phyloP scores from a whole-genome alignment of 2,329 filamentous ascomycete species.

The Cryoendolithus antarcticus region DNA sequence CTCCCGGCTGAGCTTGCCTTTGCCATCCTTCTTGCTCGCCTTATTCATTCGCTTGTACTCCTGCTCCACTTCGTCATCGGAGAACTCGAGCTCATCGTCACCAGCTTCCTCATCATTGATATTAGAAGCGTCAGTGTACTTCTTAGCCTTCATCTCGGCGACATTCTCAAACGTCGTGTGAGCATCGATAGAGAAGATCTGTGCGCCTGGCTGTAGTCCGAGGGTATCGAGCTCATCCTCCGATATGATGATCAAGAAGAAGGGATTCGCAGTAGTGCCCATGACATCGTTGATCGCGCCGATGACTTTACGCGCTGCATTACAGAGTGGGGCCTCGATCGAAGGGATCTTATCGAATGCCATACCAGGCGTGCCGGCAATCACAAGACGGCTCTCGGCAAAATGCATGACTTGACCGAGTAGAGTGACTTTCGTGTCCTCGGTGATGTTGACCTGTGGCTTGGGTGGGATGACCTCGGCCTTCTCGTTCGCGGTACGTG shows the following conservation, averaged over 20 bases:
- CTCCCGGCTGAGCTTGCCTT: constrained; percentile 11
- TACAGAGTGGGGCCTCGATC: constrained; percentile 70
- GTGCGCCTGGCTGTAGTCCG: constrained; percentile 53
- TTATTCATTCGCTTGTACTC: constrained; percentile 25
- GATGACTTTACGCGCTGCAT: constrained; percentile 60
- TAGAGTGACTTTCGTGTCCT: constrained; percentile 62
- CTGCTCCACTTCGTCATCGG: constrained; percentile 88
- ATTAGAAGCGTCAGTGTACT: constrained; percentile 89
- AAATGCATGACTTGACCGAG: constrained; percentile 65
- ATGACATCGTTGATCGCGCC: constrained; percentile 47
- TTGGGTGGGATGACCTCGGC: constrained; percentile 39
- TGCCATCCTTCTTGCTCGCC: constrained; percentile 19
- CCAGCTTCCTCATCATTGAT: constrained; percentile 83
- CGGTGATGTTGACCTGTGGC: constrained; percentile 65
- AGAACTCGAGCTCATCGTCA: constrained; percentile 85
- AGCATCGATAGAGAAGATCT: constrained; percentile 65
- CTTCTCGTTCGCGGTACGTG: constrained; percentile 75
- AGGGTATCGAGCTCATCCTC: constrained; percentile 52
- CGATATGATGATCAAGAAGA: too few relatives aligned
- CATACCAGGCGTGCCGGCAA: constrained; percentile 66
- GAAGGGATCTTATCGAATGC: constrained; percentile 71
- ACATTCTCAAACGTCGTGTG: constrained; percentile 70
- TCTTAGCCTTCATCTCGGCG: constrained; percentile 68
- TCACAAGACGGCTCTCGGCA: constrained; percentile 65
- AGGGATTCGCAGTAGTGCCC: too few relatives aligned